Base-by-base conservation (phyloP, 2,329 filamentous ascomycete species). In the Oidium heveae region DNA sequence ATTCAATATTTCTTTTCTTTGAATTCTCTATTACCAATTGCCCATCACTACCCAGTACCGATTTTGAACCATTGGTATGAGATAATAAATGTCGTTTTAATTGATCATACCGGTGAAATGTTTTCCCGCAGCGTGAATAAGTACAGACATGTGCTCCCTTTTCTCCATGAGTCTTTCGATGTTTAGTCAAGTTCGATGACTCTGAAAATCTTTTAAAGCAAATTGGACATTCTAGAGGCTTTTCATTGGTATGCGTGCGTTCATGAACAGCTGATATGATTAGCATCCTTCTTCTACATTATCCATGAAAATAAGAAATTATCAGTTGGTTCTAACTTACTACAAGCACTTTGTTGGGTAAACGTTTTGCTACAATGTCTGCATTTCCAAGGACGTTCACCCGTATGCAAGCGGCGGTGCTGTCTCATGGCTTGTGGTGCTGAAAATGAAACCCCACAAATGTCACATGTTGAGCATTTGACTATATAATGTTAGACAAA, bases 371-470 rank as follows among this genome's bases (percentile, higher is more conserved):
- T 66, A 58, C 78, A 81, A 37, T 62, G 60, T 47, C 58, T 58
- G 53, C 80, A 84, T 43, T 71, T 67, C 66, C 77, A 80, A 28
- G 80, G 79, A 58, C 76, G 80, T 57, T 77, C 74, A 41, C 78
- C 76, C 0, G 78, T 80, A 61, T 85, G 81, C 1, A 75, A 81
- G 18, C 79, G 73, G 62, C 76, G 71, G 60, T 85, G 81, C 62
- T 83, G 80, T 44, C 77, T 74, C 7, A 84, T 70, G 0, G 81
- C 77, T 63, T 84, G 80, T 59, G 79, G 76, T 1, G 79, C 79
- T 0, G 80, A 82, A 61, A 84, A 77, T 2, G 69, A 68, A 56
- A 75, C 68, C 10, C 70, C 68, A 60, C 80, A 84, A 20, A 70
- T 57, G 1, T 68, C 62, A 58, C 77, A 82, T 47, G 69, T 67